phyloP scores from a whole-genome alignment of 805 yeast genomes.

The Saccharomycopsis guyanensis region DNA sequence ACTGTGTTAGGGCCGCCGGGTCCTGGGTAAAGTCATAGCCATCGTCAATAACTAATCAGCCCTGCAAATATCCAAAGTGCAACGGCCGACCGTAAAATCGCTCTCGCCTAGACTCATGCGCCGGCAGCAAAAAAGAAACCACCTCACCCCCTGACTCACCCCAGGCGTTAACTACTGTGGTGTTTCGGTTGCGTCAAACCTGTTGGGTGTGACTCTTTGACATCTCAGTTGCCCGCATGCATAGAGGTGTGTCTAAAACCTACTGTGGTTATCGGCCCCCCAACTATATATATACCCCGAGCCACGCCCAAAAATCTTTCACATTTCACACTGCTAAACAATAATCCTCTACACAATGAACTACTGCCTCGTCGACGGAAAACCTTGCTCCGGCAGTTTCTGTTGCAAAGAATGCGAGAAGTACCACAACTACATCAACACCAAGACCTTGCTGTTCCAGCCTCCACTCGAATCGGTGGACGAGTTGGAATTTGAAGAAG shows the following conservation, averaged over 20 bases:
- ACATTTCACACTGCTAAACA: not conserved
- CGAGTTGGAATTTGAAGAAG: slow-evolving; percentile 19
- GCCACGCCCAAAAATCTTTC: not conserved
- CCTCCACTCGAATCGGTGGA: slow-evolving; percentile 10
- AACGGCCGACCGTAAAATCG: too few species aligned
- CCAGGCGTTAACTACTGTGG: not conserved
- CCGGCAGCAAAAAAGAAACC: too few species aligned
- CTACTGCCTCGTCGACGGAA: slow-evolving; percentile 21
- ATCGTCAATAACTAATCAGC: too few species aligned
- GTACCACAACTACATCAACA: slow-evolving; percentile 14
- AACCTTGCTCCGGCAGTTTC: slow-evolving; percentile 16
- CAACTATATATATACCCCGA: not conserved
- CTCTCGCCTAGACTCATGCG: too few species aligned
- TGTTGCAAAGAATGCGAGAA: slow-evolving; percentile 20
- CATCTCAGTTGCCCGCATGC: slow-evolving; percentile 1
- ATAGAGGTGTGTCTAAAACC: not conserved
- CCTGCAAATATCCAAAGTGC: too few species aligned
- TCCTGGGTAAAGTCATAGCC: too few species aligned
- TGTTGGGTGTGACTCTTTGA: slow-evolving; percentile 2
- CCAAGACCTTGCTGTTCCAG: slow-evolving; percentile 1
- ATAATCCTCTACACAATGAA: slow-evolving; percentile 4
- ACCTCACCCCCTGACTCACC: too few species aligned
- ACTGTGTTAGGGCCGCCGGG: too few species aligned
- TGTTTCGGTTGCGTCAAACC: not conserved
- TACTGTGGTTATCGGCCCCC: not conserved